Percentiles rank a stretch among this genome's conserved stretches.
Evolutionary conservation across 2,329 filamentous ascomycete species (phyloP).

Genomic region (Rhynchosporium secalis): DNA sequence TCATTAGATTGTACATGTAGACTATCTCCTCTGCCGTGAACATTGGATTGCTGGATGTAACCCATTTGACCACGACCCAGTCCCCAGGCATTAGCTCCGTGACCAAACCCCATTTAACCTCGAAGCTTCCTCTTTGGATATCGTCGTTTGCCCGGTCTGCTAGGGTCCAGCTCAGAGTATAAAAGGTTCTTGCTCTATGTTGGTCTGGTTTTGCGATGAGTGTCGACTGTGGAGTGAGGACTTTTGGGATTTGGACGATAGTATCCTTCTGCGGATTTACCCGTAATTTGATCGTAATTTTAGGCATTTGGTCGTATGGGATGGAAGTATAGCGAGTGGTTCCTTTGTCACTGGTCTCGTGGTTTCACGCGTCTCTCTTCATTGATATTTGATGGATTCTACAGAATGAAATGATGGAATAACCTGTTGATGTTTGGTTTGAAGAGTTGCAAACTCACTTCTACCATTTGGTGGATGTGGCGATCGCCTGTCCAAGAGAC

Average conservation of each 20-base stretch:
- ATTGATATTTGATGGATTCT: too few relatives aligned
- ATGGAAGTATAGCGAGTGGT: too few relatives aligned
- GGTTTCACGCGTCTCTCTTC: too few relatives aligned
- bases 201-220: not conserved
- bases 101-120: not conserved
- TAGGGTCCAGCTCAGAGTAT: not conserved
- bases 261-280: too few relatives aligned
- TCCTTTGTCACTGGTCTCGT: too few relatives aligned
- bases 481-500: too few relatives aligned
- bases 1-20: not conserved
- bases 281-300: too few relatives aligned
- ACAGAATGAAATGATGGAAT: too few relatives aligned
- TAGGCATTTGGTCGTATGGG: too few relatives aligned
- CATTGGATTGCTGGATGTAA: not conserved
- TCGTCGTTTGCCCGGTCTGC: not conserved
- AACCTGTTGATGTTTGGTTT: too few relatives aligned
- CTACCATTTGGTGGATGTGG: too few relatives aligned
- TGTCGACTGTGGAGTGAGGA: not conserved
- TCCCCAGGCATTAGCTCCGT: not conserved
- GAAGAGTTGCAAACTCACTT: too few relatives aligned
- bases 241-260: not conserved
- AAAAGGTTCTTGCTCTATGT: not conserved
- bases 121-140: not conserved
- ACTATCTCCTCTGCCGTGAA: not conserved
- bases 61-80: slow-evolving; percentile 9